phyloP scores from a whole-genome alignment of 75 land plant species.

The Pinus albicaulis region DNA sequence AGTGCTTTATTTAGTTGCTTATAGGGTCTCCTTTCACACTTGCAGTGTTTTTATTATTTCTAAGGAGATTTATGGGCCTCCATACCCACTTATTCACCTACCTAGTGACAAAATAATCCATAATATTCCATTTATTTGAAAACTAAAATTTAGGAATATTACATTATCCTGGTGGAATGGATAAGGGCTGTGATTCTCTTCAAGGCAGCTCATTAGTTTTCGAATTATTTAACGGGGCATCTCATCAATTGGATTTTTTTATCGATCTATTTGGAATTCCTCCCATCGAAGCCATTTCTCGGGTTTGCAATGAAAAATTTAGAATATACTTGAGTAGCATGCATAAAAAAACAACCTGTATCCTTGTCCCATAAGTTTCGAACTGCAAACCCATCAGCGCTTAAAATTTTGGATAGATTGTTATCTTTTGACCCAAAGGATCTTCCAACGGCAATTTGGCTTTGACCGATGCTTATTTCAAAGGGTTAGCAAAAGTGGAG shows the following conservation, averaged over 20 bases:
- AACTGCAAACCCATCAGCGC: constrained; percentile 77
- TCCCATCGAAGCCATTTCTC: constrained; percentile 52
- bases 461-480: constrained; percentile 85
- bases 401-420: constrained; percentile 61
- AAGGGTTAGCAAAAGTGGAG: constrained; percentile 66
- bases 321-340: constrained; percentile 75
- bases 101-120: no score
- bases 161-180: no score
- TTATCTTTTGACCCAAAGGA: constrained; percentile 91
- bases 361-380: constrained; percentile 77
- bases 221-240: no score
- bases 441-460: constrained; percentile 92
- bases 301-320: constrained; percentile 90
- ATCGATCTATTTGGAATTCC: constrained; percentile 81
- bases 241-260: constrained; percentile 75
- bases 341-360: constrained; percentile 77
- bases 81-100: no score
- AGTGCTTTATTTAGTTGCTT: no score
- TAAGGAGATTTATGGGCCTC: no score
- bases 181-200: no score
- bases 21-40: no score
- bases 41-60: no score
- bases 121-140: no score
- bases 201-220: no score
- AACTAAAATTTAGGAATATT: no score